A percentile compares a stretch with the other conserved stretches of the same genome.
These are phyloP conservation scores for Eimeria brunetti DNA, from an alignment of 169 alveolate genomes.

Conservation along the genomic window DNA sequence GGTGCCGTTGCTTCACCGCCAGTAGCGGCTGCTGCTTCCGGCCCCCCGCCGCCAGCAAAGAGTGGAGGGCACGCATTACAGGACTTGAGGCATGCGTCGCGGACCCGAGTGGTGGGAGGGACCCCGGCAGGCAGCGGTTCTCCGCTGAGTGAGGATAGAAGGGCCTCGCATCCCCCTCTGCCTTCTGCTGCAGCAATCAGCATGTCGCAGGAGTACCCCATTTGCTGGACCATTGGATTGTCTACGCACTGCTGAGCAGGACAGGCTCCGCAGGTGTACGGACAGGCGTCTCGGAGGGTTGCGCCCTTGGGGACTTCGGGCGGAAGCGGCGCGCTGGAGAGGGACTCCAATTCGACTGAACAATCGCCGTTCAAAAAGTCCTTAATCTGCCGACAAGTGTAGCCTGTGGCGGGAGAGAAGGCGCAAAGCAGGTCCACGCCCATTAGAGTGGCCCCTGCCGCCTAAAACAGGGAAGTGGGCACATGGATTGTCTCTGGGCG, in stretches of 20 bases:
- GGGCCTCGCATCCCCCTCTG: conserved; percentile 81
- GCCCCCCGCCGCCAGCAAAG: background rate
- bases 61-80: conserved; percentile 70
- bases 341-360: conserved; percentile 45
- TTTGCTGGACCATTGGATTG: conserved; percentile 82
- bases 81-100: conserved; percentile 75
- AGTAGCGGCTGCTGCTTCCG: conserved; percentile 7
- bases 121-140: conserved; percentile 75
- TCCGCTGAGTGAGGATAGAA: conserved; percentile 52
- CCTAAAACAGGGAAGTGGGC: background rate
- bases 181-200: conserved; percentile 74
- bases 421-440: background rate
- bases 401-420: conserved; percentile 34
- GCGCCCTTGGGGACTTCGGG: conserved; percentile 76
- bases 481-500: background rate
- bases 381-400: conserved; percentile 76
- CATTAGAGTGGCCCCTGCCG: background rate
- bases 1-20: conserved; percentile 47
- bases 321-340: conserved; percentile 76
- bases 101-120: conserved; percentile 82
- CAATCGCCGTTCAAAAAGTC: conserved; percentile 73
- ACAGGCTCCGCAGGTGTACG: conserved; percentile 81
- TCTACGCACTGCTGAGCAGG: conserved; percentile 80
- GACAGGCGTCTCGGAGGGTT: conserved; percentile 77
- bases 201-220: conserved; percentile 84